These are phyloP conservation scores for Termitomyces bulborhizus DNA, from an alignment of 768 basidiomycete genomes.

Conservation along the genomic window DNA sequence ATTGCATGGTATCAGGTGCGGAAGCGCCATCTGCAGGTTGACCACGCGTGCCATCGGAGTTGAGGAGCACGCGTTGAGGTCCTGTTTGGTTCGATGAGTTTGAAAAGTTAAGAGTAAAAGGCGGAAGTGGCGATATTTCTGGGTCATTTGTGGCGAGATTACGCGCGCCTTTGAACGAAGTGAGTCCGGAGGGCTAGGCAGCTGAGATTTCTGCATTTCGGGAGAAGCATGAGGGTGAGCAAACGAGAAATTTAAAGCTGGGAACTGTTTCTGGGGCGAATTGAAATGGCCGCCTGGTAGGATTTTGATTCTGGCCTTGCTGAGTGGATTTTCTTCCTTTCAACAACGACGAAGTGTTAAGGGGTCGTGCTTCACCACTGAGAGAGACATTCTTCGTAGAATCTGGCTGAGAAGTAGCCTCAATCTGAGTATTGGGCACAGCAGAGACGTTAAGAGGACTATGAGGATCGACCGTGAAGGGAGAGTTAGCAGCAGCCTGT, in stretches of 20 bases:
- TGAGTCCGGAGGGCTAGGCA: conserved; percentile 13
- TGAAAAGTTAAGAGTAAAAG: conserved; percentile 11
- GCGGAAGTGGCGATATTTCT: neutral
- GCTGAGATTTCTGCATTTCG: conserved; percentile 3
- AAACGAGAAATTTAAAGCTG: conserved; percentile 10
- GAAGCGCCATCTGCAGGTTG: too few species aligned
- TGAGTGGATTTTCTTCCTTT: conserved; percentile 2
- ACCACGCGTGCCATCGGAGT: too few species aligned
- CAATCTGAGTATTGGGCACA: neutral
- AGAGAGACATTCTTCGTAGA: neutral
- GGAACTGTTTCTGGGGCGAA: neutral
- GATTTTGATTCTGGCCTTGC: neutral
- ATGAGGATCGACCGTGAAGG: neutral
- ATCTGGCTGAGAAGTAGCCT: neutral
- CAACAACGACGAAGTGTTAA: conserved; percentile 11
- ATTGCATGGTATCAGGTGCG: too few species aligned
- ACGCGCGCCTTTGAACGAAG: conserved; percentile 2
- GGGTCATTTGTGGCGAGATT: neutral
- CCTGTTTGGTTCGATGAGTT: too few species aligned
- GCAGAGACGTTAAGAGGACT: neutral
- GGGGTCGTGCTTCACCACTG: conserved; percentile 3
- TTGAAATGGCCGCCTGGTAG: conserved; percentile 3
- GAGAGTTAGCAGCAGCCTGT: neutral
- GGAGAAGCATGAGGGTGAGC: conserved; percentile 5
- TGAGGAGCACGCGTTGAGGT: too few species aligned